A percentile compares a stretch with the other conserved stretches of the same genome.
Conservation (phyloP, 2,329 filamentous ascomycete genomes). For the Monilinia laxa region DNA sequence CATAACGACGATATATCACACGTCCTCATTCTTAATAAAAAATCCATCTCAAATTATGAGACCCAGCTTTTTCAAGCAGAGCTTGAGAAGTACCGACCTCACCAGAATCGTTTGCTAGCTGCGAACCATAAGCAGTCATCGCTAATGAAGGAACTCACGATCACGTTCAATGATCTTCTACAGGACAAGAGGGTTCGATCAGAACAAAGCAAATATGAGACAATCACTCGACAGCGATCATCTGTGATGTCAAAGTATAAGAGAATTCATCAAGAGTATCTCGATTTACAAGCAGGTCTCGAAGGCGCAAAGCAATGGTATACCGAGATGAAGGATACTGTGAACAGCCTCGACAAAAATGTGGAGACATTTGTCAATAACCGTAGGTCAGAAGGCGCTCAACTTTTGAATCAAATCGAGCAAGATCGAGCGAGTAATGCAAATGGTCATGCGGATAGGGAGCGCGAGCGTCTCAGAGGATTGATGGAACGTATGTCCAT, state of each 20-base stretch:
- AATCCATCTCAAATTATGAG: conserved; percentile 89
- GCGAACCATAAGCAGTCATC: conserved; percentile 94
- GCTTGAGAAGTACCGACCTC: conserved; percentile 93
- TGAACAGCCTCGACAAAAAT: conserved; percentile 89
- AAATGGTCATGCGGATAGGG: conserved; percentile 61
- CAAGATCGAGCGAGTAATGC: conserved; percentile 38
- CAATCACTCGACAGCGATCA: conserved; percentile 77
- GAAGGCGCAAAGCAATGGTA: conserved; percentile 92
- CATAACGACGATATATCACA: conserved; percentile 97
- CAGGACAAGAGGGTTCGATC: conserved; percentile 92
- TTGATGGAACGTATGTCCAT: conserved; percentile 97
- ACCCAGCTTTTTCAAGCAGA: conserved; percentile 90
- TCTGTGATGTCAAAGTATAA: conserved; percentile 84
- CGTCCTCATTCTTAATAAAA: conserved; percentile 96
- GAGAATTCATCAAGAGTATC: conserved; percentile 86
- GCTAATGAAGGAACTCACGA: conserved; percentile 91
- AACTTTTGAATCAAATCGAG: conserved; percentile 78
- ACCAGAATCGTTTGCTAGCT: conserved; percentile 87
- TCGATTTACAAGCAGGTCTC: conserved; percentile 83
- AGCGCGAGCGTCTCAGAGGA: conserved; percentile 80
- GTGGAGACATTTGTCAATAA: conserved; percentile 98
- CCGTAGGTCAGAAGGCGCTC: conserved; percentile 82
- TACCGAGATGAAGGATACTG: conserved; percentile 90
- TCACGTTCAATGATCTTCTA: conserved; percentile 79
- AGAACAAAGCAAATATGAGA: conserved; percentile 94